These are phyloP conservation scores for Porcisia deanei DNA, from an alignment of 208 protist species.

Conservation along the genomic window DNA sequence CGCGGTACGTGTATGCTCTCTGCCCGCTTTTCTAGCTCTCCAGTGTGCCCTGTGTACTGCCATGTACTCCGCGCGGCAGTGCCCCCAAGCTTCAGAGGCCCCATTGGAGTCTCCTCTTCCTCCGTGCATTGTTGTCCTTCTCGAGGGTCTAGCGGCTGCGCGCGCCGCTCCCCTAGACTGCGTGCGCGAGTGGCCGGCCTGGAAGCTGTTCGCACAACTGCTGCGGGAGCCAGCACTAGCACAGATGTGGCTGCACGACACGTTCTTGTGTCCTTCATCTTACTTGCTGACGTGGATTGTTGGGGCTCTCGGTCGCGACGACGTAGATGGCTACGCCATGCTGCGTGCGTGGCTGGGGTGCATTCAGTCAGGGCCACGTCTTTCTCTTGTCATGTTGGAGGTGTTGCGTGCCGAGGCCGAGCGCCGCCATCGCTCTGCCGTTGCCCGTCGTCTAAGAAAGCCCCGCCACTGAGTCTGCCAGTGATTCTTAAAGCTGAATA, in stretches of 20 bases:
- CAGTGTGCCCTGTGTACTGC: conserved; percentile 10
- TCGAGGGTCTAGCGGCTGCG: conserved; percentile 6
- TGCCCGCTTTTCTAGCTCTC: conserved; percentile 10
- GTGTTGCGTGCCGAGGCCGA: not conserved
- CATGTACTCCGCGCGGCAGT: not conserved
- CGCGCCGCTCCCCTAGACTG: not conserved
- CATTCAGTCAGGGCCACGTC: conserved; percentile 5
- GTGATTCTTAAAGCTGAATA: not conserved
- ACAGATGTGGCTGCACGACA: conserved; percentile 34
- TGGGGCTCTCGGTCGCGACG: conserved; percentile 18
- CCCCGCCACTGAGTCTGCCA: not conserved
- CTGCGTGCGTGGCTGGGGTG: conserved; percentile 7
- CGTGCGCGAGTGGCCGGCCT: conserved; percentile 20
- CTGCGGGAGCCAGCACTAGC: conserved; percentile 26
- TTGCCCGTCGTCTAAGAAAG: not conserved
- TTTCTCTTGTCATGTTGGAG: not conserved
- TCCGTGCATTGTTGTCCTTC: not conserved
- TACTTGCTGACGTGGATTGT: conserved; percentile 40
- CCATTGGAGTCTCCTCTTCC: not conserved
- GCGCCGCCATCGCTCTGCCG: not conserved
- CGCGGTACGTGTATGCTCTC: not conserved
- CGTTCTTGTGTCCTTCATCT: conserved; percentile 28
- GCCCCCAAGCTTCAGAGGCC: not conserved
- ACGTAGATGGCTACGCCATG: conserved; percentile 12
- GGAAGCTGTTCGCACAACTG: conserved; percentile 13